Percentiles rank a stretch among this genome's conserved stretches.
These are phyloP conservation scores for Tritrichomonas musculus DNA, from an alignment of 208 protist species.

Conservation along the genomic window DNA sequence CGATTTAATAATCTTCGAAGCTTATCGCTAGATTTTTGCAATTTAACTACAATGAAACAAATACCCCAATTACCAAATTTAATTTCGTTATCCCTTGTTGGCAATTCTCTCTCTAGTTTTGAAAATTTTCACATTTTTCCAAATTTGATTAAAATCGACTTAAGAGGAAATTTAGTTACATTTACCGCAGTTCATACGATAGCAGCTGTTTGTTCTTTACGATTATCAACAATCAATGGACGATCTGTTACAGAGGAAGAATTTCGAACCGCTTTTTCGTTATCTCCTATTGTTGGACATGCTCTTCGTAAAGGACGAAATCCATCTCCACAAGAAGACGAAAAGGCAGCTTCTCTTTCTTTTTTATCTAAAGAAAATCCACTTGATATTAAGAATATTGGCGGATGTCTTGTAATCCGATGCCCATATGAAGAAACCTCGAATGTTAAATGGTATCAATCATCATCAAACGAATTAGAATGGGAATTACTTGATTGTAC, in stretches of 20 bases:
- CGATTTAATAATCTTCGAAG: neutral
- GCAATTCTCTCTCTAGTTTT: neutral
- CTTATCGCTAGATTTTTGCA: constrained; percentile 1
- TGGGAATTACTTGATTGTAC: neutral
- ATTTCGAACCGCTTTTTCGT: neutral
- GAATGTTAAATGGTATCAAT: neutral
- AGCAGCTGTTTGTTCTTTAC: neutral
- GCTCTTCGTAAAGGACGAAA: neutral
- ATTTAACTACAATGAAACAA: neutral
- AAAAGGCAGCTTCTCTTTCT: neutral
- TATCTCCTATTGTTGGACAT: constrained; percentile 14
- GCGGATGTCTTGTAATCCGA: neutral
- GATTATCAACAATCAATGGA: neutral
- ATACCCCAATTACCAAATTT: neutral
- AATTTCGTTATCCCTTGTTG: neutral
- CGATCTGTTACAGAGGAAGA: neutral
- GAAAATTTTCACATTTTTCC: constrained; percentile 7
- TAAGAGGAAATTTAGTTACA: neutral
- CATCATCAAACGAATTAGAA: neutral
- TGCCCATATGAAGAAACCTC: neutral
- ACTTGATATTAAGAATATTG: neutral
- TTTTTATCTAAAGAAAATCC: neutral
- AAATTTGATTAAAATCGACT: constrained; percentile 1
- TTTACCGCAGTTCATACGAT: neutral
- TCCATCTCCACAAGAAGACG: neutral